Percentiles rank a stretch among this genome's conserved stretches.
Evolutionary conservation across 345 rosid genomes (phyloP).

Genomic region (Bretschneidera sinensis): DNA sequence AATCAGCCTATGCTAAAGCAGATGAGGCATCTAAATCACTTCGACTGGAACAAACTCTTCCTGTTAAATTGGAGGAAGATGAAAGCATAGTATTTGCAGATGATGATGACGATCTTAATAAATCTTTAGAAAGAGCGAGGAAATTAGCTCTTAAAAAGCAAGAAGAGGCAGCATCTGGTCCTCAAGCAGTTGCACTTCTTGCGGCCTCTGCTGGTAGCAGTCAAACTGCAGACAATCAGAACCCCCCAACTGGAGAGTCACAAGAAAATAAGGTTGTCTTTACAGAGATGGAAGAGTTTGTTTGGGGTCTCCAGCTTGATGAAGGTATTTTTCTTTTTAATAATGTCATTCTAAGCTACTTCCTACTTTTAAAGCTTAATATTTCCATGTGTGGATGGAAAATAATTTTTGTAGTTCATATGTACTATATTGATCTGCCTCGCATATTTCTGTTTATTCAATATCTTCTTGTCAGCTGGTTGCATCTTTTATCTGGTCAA

Average conservation of each 20-base stretch:
- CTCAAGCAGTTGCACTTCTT: slow-evolving; percentile 68
- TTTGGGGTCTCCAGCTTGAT: slow-evolving; percentile 76
- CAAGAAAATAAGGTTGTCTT: slow-evolving; percentile 82
- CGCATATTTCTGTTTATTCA: too few relatives aligned
- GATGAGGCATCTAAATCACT: slow-evolving; percentile 82
- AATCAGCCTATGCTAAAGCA: slow-evolving; percentile 75
- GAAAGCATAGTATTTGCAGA: slow-evolving; percentile 56
- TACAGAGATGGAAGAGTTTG: slow-evolving; percentile 94
- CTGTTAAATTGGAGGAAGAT: slow-evolving; percentile 50
- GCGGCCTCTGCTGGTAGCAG: slow-evolving; percentile 37
- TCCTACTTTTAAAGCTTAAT: too few relatives aligned
- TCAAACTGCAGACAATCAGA: slow-evolving; percentile 46
- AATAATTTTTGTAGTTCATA: too few relatives aligned
- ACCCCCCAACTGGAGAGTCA: slow-evolving; percentile 39
- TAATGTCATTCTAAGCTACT: too few relatives aligned
- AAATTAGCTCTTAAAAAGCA: slow-evolving; percentile 75
- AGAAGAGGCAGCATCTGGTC: slow-evolving; percentile 56
- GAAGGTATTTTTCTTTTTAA: slow-evolving; percentile 44
- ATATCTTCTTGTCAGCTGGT: too few relatives aligned
- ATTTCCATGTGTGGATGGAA: too few relatives aligned
- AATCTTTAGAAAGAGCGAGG: slow-evolving; percentile 77
- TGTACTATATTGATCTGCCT: too few relatives aligned
- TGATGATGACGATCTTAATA: slow-evolving; percentile 73
- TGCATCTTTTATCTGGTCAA: background rate
- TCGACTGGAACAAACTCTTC: slow-evolving; percentile 51